Conservation (phyloP, 2,329 filamentous ascomycete species). For the Apiospora marii region DNA sequence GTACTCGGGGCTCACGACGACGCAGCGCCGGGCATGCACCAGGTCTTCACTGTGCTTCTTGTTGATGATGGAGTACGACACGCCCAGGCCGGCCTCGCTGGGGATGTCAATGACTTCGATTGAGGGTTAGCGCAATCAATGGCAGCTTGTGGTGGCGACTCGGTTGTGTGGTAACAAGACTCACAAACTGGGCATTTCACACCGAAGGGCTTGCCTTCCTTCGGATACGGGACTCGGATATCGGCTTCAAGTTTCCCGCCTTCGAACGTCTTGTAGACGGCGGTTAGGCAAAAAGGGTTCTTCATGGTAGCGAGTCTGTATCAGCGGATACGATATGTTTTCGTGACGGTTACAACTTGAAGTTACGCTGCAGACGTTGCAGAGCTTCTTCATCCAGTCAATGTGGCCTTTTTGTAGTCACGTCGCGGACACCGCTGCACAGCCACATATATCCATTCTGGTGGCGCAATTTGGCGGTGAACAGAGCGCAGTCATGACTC, state of each 20-base stretch:
- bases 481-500: neutral
- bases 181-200: constrained; percentile 21
- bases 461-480: neutral
- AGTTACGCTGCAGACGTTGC: neutral
- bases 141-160: neutral
- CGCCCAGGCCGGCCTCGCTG: constrained; percentile 53
- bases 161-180: neutral
- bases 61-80: constrained; percentile 48
- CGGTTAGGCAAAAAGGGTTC: constrained; percentile 25
- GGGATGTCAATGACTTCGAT: constrained; percentile 50
- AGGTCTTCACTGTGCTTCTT: constrained; percentile 48
- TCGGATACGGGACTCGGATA: constrained; percentile 36
- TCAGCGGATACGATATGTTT: neutral
- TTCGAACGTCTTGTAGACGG: constrained; percentile 41
- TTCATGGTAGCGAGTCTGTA: constrained; percentile 4
- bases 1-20: constrained; percentile 46
- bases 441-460: constrained; percentile 10
- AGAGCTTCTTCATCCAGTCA: neutral
- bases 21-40: constrained; percentile 44
- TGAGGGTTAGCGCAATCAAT: neutral
- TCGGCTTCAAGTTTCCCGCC: constrained; percentile 41
- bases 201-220: constrained; percentile 21
- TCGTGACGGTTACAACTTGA: neutral
- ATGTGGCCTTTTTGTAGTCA: constrained; percentile 19
- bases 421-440: neutral